Evolutionary conservation across 2,329 filamentous ascomycete species (phyloP), one percentile per base, ranked within the genome.

Genomic region (Acrocalymma vagum): DNA sequence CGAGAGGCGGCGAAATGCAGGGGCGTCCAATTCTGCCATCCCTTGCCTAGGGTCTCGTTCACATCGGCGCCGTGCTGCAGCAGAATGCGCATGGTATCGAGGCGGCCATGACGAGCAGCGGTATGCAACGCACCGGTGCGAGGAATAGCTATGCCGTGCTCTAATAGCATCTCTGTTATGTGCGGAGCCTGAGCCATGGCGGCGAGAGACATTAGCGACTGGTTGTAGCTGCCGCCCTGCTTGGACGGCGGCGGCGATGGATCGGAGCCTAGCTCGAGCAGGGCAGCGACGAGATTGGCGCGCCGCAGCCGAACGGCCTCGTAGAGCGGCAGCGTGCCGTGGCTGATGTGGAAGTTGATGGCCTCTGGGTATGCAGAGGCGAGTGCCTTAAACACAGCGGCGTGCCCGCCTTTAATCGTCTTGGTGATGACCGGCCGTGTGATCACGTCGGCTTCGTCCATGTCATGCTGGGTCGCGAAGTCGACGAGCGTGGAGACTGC

Each of bases 1-100:
- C 17, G 27, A 3, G 17, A 43, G 24, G 42, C 42, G 16, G 47
- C 43, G 24, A 47, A 46, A 34, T 49, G 42, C 38, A 49, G 38
- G 23, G 42, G 42, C 38, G 34, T 49, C 42, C 42, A 39, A 15
- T 28, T 23, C 14, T 31, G 11, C 34, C 30, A 46, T n/a, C n/a
- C n/a, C 22, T 30, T 17, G 18, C 10, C 8, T 14, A 41, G 21
- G 21, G 18, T 29, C 35, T 51, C 42, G 21, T 51, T 38, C 31
- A 46, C 9, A n/a, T 32, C 29, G 9, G 29, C 29, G 6, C n/a
- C 15, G 29, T 32, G 17, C 29, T 32, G 9, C 15, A 32, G 11
- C 7, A 32, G 29, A 9, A 32, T 9, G 29, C 16, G 29, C 11
- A 32, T 21, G n/a, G 29, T 22, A 13, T 32, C 18, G 29, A 32